Base-by-base conservation (phyloP, 2,329 filamentous ascomycete genomes). In the Graphilbum fragrans region DNA sequence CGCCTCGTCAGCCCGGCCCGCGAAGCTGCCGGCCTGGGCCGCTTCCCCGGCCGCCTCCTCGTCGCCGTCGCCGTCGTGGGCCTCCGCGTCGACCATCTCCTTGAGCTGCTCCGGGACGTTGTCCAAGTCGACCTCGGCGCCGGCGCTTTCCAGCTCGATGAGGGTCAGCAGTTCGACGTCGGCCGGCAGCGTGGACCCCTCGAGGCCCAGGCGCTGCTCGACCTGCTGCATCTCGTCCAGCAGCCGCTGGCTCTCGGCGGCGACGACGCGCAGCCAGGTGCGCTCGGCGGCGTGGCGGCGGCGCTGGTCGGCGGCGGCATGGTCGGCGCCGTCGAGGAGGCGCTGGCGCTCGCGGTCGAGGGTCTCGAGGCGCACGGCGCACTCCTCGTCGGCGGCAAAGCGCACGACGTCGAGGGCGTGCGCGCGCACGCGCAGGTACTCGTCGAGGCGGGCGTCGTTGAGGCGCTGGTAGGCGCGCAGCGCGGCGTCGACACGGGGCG, bases 231-330 rank as follows among this genome's bases (percentile, higher is more conserved):
- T 54, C 23, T 61, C 62, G 7, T 45, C 53, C 37, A 76, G 53
- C 47, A 72, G 50, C 31, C 53, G 57, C 23, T 50, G 52, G 11
- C 70, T 60, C 52, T 72, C 70, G 6, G 59, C 52, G 5, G 64
- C 47, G 4, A 72, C 63, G 34, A 58, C 29, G 57, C 55, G 20
- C 66, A 53, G 39, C 72, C 72, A 77, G 42, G 54, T 58, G 43
- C 58, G 53, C 57, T 75, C 69, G 0, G 65, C 67, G 7, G 48
- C 49, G 37, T 60, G 60, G 23, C 56, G 58, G 39, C 49, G 55
- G 32, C 47, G 45, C 20, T 61, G 52, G 16, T 60, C 60, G 16
- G 48, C 50, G 37, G 55, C 53, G 35, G 54, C 55, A 17, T 55
- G 53, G 2, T 53, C 49, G 11, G 52, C 39, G 2, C 29, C 45